Evolutionary conservation across 371 early-diverging fungal genomes (phyloP), one percentile per base, ranked within the genome.

Genomic region (Globomyces sp.): DNA sequence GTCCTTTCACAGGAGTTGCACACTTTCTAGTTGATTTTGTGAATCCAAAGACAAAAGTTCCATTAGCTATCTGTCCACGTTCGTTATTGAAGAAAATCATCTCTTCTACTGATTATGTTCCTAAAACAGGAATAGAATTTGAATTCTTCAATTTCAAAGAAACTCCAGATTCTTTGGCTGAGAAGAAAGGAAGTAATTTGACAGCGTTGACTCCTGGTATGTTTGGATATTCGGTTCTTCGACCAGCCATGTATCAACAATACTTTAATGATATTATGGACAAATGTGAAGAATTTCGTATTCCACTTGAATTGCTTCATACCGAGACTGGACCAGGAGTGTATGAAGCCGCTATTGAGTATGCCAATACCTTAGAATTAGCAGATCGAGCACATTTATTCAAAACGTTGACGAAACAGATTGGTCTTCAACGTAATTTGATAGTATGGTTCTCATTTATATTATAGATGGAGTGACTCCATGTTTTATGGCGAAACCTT

Each of bases 281-380:
- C 64, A 79, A 85, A 69, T 83, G 86, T 61, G 76, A 67, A 13
- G 70, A 80, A 39, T 87, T 89, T 67, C 82, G 78, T 3, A 78
- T 91, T 10, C 86, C 86, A 40, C 69, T 93, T 1, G 93, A 93
- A 72, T 84, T 89, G 39, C 86, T 86, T 71, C 92, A 92, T 67
- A 91, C 91, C 3, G 93, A 93, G 70, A 90, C 90, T 34, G 89
- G 93, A 2, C 92, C 93, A 1, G 93, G 93, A 37, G 91, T 92
- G 0, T 91, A 86, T 72, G 92, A 93, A 67, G 91, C 89, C 0
- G 93, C 93, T 0, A 65, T 93, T 4, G 68, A 77, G 10, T 92
- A 92, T 73, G 66, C 74, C 5, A 80, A 78, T 8, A 88, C 90
- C 0, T 70, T 84, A n/a, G 79, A 85, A 51, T 77, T 85, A 69